Base-by-base conservation (phyloP, 1,284 basidiomycete genomes). In the Phylloboletellus chloephorus region DNA sequence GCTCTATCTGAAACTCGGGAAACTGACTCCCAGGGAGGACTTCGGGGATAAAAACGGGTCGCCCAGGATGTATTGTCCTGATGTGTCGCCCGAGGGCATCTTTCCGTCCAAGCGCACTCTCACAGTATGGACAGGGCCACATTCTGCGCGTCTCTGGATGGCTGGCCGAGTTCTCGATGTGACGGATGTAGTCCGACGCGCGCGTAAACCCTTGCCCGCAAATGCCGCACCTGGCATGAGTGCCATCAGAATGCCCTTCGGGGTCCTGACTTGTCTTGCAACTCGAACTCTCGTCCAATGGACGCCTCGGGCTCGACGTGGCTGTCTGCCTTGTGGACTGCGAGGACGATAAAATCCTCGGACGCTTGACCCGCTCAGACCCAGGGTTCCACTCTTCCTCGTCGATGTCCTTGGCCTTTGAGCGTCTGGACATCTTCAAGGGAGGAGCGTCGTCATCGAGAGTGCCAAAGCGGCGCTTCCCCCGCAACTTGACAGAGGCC, bases 61-160 rank as follows among this genome's bases (percentile, higher is more conserved):
- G 13, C 6, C 29, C 56, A 1, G 32, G 30, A 13, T 56, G 54
- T 3, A 57, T 19, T 1, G 57, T 55, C 15, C 35, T 47, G 13
- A 58, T 37, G 16, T 57, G 55, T 1, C 55, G 43, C 10, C 10
- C 26, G 0, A 61, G 50, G 4, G 55, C 55, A 23, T 57, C 55
- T 19, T 38, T 53, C 3, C 55, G 54, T 16, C 54, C 57, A 11
- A 57, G 25, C 0, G 25, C 9, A 4, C 41, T 44, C 1, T 56
- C 30, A 10, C 55, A 57, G 17, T 46, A 31, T 3, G 42, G 39
- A 10, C 55, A 57, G 1, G 52, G 57, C 58, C 58, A 56, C 21
- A 57, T 12, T 32, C 46, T 60, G 3, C 54, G 53, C 1, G 58
- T 56, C 13, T 60, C 57, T 0, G 55, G 58, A 31, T 57, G 55